These are phyloP conservation scores for Chenopodium formosanum DNA, from an alignment of 148 eudicot species.

Conservation along the genomic window DNA sequence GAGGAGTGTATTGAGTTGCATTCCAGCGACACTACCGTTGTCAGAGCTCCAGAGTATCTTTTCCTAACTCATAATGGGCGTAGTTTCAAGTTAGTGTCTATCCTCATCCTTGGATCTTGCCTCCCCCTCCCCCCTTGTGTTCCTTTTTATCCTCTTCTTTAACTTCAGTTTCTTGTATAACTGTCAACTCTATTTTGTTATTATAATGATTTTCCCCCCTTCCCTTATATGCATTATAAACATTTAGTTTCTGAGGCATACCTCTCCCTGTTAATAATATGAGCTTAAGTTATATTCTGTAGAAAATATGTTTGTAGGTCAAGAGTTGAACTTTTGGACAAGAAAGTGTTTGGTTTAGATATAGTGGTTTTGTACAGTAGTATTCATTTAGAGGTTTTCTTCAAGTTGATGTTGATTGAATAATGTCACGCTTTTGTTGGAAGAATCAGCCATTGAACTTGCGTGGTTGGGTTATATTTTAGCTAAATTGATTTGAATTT, in stretches of 20 bases:
- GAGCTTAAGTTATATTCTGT: background rate
- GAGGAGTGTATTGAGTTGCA: constrained; percentile 87
- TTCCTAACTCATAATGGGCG: constrained; percentile 93
- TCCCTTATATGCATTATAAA: background rate
- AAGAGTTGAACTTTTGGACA: background rate
- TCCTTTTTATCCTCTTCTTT: background rate
- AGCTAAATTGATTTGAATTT: background rate
- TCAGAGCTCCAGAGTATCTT: constrained; percentile 86
- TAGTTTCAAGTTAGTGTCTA: constrained; percentile 81
- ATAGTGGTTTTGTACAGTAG: background rate
- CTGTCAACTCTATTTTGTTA: background rate
- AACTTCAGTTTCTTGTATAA: background rate
- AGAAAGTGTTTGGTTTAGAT: background rate
- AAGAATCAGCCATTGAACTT: background rate
- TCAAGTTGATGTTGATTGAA: constrained; percentile 4
- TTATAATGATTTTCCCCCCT: background rate
- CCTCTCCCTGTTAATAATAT: background rate
- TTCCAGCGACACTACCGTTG: constrained; percentile 58
- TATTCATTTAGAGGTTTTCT: background rate
- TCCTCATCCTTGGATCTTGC: constrained; percentile 3
- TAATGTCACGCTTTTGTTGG: background rate
- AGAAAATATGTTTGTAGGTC: background rate
- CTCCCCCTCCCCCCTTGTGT: background rate
- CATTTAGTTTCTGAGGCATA: background rate
- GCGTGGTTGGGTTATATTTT: background rate